Evolutionary conservation across 2,329 filamentous ascomycete genomes (phyloP).

Genomic region (Seiridium cupressi): DNA sequence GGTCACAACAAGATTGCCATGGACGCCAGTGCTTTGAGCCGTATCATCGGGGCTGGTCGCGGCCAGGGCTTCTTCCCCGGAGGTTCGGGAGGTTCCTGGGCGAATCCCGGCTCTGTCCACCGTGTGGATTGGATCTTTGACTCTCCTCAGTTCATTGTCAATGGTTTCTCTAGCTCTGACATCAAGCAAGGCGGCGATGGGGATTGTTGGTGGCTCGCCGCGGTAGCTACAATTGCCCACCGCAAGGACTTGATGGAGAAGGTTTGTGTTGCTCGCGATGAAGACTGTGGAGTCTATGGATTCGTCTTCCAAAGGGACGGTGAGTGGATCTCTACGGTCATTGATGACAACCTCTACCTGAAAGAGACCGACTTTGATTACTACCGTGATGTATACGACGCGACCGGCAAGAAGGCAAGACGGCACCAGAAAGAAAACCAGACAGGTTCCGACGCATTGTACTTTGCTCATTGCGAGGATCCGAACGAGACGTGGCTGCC

Average conservation of each 20-base stretch:
- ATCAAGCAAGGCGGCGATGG: conserved; percentile 50
- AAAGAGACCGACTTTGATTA: conserved; percentile 53
- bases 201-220: conserved; percentile 74
- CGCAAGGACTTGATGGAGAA: conserved; percentile 62
- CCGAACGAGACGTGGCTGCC: conserved; percentile 74
- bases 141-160: conserved; percentile 37
- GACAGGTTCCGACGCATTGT: conserved; percentile 66
- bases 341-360: conserved; percentile 71
- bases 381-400: conserved; percentile 32
- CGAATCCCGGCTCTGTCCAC: conserved; percentile 36
- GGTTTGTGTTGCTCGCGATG: conserved; percentile 66
- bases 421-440: conserved; percentile 62
- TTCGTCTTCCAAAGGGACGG: conserved; percentile 72
- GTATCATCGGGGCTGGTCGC: conserved; percentile 13
- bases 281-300: conserved; percentile 69
- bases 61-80: conserved; percentile 3
- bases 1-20: conserved; percentile 16
- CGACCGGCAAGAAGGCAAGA: conserved; percentile 51
- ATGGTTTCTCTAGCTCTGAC: conserved; percentile 37
- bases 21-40: conserved; percentile 15
- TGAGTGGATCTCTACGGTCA: conserved; percentile 69
- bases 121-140: conserved; percentile 43
- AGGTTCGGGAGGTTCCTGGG: conserved; percentile 12
- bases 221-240: conserved; percentile 66
- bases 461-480: conserved; percentile 68